These are phyloP conservation scores for Cicer bijugum DNA, from an alignment of 306 rosid genomes.

Conservation along the genomic window DNA sequence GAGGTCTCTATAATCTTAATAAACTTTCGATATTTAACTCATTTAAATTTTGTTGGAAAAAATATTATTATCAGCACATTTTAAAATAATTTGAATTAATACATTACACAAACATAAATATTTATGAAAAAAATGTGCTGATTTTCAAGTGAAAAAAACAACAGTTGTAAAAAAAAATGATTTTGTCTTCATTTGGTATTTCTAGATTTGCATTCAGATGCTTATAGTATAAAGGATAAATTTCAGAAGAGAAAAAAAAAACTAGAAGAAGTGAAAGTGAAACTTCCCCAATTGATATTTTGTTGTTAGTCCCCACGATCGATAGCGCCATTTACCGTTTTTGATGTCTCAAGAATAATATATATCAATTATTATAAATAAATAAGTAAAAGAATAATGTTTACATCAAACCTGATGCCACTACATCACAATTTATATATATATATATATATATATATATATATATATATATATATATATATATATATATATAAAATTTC, in stretches of 20 bases:
- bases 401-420: slow-evolving; percentile 41
- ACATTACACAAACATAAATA: no score
- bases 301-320: slow-evolving; percentile 34
- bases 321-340: slow-evolving; percentile 42
- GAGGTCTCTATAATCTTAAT: no score
- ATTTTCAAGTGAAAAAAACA: no score
- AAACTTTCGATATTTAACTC: no score
- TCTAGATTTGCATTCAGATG: slow-evolving; percentile 12
- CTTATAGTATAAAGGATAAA: slow-evolving; percentile 1
- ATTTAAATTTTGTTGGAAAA: no score
- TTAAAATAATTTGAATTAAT: no score
- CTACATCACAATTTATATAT: not conserved
- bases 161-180: not conserved
- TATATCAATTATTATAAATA: slow-evolving; percentile 20
- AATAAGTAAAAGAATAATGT: slow-evolving; percentile 23
- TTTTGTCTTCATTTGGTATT: slow-evolving; percentile 26
- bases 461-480: no score
- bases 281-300: not conserved
- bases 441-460: no score
- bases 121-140: no score
- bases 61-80: no score
- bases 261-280: slow-evolving; percentile 46
- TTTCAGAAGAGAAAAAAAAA: not conserved
- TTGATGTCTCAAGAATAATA: slow-evolving; percentile 45
- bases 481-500: not conserved